Percentiles rank a stretch among this genome's conserved stretches.
These are phyloP conservation scores for Leishmania amazonensis DNA, from an alignment of 208 protist genomes.

Conservation along the genomic window DNA sequence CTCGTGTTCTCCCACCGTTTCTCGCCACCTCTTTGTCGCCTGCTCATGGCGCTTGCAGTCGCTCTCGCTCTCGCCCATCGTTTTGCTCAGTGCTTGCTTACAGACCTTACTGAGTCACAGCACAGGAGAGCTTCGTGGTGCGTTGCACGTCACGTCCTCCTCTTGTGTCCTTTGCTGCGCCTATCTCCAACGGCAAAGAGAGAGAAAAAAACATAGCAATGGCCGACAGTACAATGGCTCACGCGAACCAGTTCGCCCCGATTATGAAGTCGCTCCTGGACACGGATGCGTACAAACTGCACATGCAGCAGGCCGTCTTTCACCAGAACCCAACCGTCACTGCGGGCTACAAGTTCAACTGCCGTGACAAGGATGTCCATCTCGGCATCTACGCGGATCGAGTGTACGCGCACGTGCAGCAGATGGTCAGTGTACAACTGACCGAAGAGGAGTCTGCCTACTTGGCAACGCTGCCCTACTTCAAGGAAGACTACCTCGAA, in stretches of 20 bases:
- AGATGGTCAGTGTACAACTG: constrained; percentile 53
- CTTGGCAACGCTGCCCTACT: constrained; percentile 64
- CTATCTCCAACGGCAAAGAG: background rate
- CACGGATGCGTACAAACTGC: constrained; percentile 90
- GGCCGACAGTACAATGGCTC: constrained; percentile 11
- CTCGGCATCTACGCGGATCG: constrained; percentile 68
- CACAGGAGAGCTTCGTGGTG: background rate
- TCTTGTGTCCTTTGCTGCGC: background rate
- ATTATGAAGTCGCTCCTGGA: constrained; percentile 87
- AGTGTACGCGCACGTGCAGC: constrained; percentile 56
- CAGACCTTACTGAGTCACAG: too few relatives aligned
- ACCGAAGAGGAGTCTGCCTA: constrained; percentile 75
- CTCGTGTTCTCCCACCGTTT: background rate
- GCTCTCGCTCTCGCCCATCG: background rate
- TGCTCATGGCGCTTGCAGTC: background rate
- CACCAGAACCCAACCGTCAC: constrained; percentile 59
- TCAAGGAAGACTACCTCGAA: constrained; percentile 78
- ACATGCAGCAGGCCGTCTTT: constrained; percentile 91
- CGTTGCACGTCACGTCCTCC: background rate
- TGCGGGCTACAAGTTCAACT: constrained; percentile 73
- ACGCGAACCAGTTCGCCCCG: constrained; percentile 35
- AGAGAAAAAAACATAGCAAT: background rate
- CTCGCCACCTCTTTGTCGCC: background rate
- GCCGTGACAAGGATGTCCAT: constrained; percentile 74
- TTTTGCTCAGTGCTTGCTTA: background rate